phyloP scores from a whole-genome alignment of 1,284 basidiomycete genomes.

The Pascua guehoae region DNA sequence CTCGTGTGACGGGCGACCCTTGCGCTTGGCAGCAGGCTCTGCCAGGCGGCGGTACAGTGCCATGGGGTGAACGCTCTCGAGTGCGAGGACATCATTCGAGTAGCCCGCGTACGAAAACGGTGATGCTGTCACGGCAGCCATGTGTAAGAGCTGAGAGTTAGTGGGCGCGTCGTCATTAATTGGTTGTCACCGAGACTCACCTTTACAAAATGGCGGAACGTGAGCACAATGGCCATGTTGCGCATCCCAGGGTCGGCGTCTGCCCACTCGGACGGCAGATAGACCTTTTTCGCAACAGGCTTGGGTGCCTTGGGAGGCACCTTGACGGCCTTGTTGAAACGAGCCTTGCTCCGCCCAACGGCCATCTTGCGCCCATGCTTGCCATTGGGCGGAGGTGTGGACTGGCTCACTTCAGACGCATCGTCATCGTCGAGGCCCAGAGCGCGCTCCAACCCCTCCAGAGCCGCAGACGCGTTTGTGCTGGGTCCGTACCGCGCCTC shows the following conservation, averaged over 20 bases:
- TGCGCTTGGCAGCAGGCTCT: conserved; percentile 35
- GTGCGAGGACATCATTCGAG: conserved; percentile 38
- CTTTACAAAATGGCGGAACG: conserved; percentile 49
- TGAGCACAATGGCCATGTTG: conserved; percentile 48
- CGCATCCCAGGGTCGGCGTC: conserved; percentile 38
- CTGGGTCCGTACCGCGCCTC: conserved; percentile 43
- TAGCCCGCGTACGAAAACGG: conserved; percentile 47
- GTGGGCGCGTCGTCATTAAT: not conserved
- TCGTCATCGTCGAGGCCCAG: conserved; percentile 25
- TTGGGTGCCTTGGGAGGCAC: conserved; percentile 17
- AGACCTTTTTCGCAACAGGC: conserved; percentile 21
- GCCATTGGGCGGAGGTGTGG: conserved; percentile 7
- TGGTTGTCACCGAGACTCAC: conserved; percentile 20
- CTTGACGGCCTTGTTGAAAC: conserved; percentile 22
- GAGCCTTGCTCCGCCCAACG: conserved; percentile 15
- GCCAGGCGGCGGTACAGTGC: conserved; percentile 46
- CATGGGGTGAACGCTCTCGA: conserved; percentile 43
- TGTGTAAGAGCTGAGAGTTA: conserved; percentile 39
- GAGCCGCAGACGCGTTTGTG: conserved; percentile 32
- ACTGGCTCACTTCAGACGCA: conserved; percentile 8
- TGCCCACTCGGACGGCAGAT: conserved; percentile 44
- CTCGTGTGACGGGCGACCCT: conserved; percentile 16
- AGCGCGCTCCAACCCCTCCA: conserved; percentile 36
- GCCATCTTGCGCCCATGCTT: conserved; percentile 22
- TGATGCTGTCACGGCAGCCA: conserved; percentile 39